phyloP scores from a whole-genome alignment of 2,329 filamentous ascomycete species.

The Curvularia lunata region DNA sequence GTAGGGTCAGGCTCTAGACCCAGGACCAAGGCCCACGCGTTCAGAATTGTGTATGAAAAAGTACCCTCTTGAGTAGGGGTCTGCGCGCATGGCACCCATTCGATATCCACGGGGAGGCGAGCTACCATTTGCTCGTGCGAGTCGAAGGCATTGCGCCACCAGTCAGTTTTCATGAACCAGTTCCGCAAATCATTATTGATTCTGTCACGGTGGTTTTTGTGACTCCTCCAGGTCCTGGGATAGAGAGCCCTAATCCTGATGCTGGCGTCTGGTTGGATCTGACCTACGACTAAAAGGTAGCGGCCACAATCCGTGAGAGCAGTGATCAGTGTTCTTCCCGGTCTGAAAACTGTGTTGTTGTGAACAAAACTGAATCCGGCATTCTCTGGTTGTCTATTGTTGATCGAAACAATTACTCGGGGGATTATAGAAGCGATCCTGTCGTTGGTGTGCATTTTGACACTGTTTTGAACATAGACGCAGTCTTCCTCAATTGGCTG shows the following conservation, averaged over 20 bases:
- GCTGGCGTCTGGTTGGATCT: neutral
- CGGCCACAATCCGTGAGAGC: neutral
- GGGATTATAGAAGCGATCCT: conserved; percentile 9
- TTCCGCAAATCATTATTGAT: neutral
- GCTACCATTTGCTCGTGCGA: neutral
- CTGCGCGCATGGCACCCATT: conserved; percentile 15
- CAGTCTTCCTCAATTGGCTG: neutral
- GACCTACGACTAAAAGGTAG: conserved; percentile 5
- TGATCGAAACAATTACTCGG: conserved; percentile 16
- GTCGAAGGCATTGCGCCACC: conserved; percentile 4
- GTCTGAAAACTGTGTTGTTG: neutral
- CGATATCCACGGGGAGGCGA: neutral
- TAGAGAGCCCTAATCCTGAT: conserved; percentile 17
- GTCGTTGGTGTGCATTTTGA: neutral
- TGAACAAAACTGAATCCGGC: conserved; percentile 15
- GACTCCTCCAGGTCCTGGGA: conserved; percentile 14
- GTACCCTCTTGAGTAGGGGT: neutral
- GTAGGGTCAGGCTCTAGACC: conserved; percentile 15
- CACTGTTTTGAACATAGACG: neutral
- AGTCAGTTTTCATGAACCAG: neutral
- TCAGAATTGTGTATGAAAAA: conserved; percentile 17
- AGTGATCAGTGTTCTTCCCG: conserved; percentile 17
- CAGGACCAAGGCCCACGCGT: conserved; percentile 29
- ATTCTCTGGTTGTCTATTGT: conserved; percentile 8
- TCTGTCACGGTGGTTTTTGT: neutral